Conservation (phyloP, 2,329 filamentous ascomycete species). For the Epichloe festucae region DNA sequence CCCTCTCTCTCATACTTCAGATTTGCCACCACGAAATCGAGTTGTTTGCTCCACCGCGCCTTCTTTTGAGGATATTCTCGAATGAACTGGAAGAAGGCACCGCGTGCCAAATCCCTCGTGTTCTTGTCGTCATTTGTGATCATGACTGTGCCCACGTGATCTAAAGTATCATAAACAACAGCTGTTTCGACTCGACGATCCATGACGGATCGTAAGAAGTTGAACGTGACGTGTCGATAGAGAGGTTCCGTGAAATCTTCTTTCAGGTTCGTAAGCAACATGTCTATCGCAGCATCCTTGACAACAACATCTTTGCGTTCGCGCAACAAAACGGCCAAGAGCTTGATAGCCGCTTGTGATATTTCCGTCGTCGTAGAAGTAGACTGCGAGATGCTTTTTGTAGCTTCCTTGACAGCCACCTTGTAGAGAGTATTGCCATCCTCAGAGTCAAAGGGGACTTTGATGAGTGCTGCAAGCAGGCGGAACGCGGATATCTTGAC, state of each 20-base stretch:
- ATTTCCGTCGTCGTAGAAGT: slow-evolving; percentile 71
- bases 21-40: slow-evolving; percentile 81
- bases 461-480: slow-evolving; percentile 72
- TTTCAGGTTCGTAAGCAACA: slow-evolving; percentile 68
- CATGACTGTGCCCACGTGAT: slow-evolving; percentile 84
- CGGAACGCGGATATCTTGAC: slow-evolving; percentile 81
- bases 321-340: slow-evolving; percentile 72
- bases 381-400: slow-evolving; percentile 61
- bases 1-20: slow-evolving; percentile 81
- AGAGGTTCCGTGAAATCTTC: slow-evolving; percentile 87
- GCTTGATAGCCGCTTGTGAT: slow-evolving; percentile 76
- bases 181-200: slow-evolving; percentile 76
- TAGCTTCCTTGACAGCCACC: slow-evolving; percentile 75
- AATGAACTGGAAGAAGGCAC: slow-evolving; percentile 87
- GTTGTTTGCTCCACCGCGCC: slow-evolving; percentile 76
- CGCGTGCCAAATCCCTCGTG: slow-evolving; percentile 75
- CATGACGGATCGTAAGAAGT: slow-evolving; percentile 79
- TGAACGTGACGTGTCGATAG: slow-evolving; percentile 86
- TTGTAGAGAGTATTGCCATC: slow-evolving; percentile 51
- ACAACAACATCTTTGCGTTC: slow-evolving; percentile 65
- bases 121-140: slow-evolving; percentile 87
- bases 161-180: slow-evolving; percentile 79
- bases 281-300: slow-evolving; percentile 70
- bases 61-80: slow-evolving; percentile 90
- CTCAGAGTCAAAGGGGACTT: slow-evolving; percentile 66